These are phyloP conservation scores for Cryptosporidium ubiquitum DNA, from an alignment of 169 alveolate species.

Conservation along the genomic window DNA sequence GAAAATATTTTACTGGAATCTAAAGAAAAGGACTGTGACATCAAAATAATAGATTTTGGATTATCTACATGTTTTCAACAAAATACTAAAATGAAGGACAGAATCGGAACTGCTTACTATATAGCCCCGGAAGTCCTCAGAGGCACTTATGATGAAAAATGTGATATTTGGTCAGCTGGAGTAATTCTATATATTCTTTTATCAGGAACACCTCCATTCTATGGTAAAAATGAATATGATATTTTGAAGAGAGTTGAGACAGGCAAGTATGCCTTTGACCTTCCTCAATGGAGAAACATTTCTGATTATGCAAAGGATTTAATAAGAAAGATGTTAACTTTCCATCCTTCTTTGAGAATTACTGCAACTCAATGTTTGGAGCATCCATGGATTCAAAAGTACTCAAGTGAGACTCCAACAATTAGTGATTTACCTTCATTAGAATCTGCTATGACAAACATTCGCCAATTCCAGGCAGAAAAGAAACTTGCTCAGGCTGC, in stretches of 20 bases:
- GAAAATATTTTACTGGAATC: slow-evolving; percentile 90
- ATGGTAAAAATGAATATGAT: slow-evolving; percentile 88
- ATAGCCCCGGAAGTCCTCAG: slow-evolving; percentile 92
- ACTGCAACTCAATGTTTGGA: slow-evolving; percentile 88
- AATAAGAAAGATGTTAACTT: slow-evolving; percentile 85
- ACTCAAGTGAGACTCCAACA: slow-evolving; percentile 74
- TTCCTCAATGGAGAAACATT: slow-evolving; percentile 84
- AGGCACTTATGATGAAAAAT: slow-evolving; percentile 90
- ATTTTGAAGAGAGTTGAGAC: slow-evolving; percentile 88
- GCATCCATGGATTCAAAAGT: slow-evolving; percentile 89
- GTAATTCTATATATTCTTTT: slow-evolving; percentile 89
- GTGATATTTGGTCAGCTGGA: slow-evolving; percentile 92
- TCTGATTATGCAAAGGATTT: slow-evolving; percentile 89
- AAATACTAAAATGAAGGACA: slow-evolving; percentile 90
- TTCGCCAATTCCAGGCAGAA: slow-evolving; percentile 86
- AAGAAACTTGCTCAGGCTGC: slow-evolving; percentile 92
- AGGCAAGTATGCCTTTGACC: slow-evolving; percentile 83
- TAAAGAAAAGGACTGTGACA: slow-evolving; percentile 85
- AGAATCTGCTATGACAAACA: slow-evolving; percentile 81
- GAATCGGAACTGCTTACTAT: slow-evolving; percentile 94
- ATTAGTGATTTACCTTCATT: slow-evolving; percentile 71
- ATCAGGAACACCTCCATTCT: slow-evolving; percentile 91
- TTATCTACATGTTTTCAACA: slow-evolving; percentile 89
- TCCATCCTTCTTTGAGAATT: slow-evolving; percentile 87
- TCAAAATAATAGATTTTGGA: slow-evolving; percentile 95